phyloP scores from a whole-genome alignment of 148 eudicot species.

The Rhododendron ovatum region DNA sequence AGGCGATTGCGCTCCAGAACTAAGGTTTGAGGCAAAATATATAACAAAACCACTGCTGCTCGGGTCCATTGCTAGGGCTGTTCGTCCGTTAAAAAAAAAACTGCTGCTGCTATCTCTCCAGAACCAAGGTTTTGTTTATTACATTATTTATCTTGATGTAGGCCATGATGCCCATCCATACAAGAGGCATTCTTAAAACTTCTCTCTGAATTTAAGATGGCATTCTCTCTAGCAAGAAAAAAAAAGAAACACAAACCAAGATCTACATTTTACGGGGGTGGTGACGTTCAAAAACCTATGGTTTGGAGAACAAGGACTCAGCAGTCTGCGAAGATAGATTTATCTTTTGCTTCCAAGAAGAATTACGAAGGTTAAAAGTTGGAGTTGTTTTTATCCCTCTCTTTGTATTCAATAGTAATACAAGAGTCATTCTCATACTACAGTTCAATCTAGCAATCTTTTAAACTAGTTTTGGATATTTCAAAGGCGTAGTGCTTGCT shows the following conservation, averaged over 20 bases:
- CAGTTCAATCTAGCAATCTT: neutral
- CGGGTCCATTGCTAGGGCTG: no score
- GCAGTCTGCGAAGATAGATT: neutral
- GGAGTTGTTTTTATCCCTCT: neutral
- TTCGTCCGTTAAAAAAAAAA: neutral
- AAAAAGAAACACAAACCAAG: neutral
- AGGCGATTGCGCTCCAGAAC: neutral
- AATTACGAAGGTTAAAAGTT: neutral
- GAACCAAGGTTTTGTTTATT: no score
- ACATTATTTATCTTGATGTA: neutral
- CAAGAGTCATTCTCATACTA: neutral
- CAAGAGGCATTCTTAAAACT: neutral
- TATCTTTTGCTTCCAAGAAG: neutral
- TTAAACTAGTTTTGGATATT: neutral
- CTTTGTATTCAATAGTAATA: no score
- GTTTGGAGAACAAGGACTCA: neutral
- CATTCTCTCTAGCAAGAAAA: neutral
- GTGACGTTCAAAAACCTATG: neutral
- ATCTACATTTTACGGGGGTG: neutral
- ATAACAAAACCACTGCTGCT: no score
- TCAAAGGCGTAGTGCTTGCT: neutral
- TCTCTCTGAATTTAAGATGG: neutral
- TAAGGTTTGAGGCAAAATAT: neutral
- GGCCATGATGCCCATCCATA: neutral
- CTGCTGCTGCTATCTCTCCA: neutral